Evolutionary conservation across 768 basidiomycete genomes (phyloP), one percentile per base, ranked within the genome.

Genomic region (Leccinum subgranulosum): DNA sequence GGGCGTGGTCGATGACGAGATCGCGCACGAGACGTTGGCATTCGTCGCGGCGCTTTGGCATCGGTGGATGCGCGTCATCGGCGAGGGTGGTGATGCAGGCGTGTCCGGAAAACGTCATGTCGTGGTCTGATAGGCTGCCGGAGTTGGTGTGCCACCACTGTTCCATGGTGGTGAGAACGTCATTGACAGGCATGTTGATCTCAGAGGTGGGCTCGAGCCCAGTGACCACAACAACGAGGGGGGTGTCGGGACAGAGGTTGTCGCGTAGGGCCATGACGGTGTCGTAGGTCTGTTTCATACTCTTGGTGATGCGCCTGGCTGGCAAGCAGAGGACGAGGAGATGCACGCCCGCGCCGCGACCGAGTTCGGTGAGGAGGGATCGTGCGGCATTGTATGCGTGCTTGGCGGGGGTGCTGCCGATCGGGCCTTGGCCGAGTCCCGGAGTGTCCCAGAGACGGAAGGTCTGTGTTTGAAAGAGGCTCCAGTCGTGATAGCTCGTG

Each of bases 361-460:
- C 36, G 17, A 67, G 66, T 48, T 67, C 66, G 5, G 62, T 61
- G 49, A 67, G 57, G 41, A 67, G 67, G 10, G 67, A 53, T 12
- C 50, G 67, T n/a, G 66, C 1, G 7, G 67, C 67, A 12, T 47
- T 66, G 29, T 61, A 23, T 10, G 66, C 64, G 11, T 51, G 49
- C 54, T 49, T 67, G 3, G 49, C 29, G 27, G 59, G 34, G 5
- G 43, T 21, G 43, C 54, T 47, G 8, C 64, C 66, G 3, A 41
- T 9, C 3, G 66, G 66, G 28, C 57, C 57, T 14, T 55, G 50
- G 2, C 64, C 41, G 34, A 67, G 54, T 15, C 66, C 66, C 0
- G 66, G 66, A 7, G 66, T 67, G 36, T 67, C 66, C 66, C 66
- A 67, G 31, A 67, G 61, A 54, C 66, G 66, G 10, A 66, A 69